phyloP scores from a whole-genome alignment of 768 basidiomycete genomes.

The Tylopilus sp. region DNA sequence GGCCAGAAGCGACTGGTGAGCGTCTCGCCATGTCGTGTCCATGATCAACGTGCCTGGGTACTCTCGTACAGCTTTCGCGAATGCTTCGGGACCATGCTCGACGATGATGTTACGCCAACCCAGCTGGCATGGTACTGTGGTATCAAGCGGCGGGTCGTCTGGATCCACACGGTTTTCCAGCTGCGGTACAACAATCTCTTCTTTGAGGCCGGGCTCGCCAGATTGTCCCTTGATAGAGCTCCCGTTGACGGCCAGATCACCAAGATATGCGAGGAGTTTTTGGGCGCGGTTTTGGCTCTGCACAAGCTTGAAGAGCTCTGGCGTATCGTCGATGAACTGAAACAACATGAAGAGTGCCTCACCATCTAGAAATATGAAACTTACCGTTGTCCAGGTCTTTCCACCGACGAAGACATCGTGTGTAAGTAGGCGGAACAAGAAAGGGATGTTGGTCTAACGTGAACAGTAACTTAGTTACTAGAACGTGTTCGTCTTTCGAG shows the following conservation, averaged over 20 bases:
- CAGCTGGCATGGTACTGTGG: slow-evolving; percentile 73
- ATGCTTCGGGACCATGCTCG: slow-evolving; percentile 95
- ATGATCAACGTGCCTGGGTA: slow-evolving; percentile 95
- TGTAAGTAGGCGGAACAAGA: slow-evolving; percentile 96
- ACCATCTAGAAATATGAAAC: slow-evolving; percentile 18
- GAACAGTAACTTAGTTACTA: background rate
- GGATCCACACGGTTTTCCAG: slow-evolving; percentile 78
- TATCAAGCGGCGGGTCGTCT: slow-evolving; percentile 70
- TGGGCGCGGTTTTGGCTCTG: slow-evolving; percentile 98
- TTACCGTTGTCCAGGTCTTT: slow-evolving; percentile 95
- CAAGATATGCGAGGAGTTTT: slow-evolving; percentile 94
- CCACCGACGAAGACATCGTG: slow-evolving; percentile 95
- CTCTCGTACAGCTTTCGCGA: slow-evolving; percentile 95
- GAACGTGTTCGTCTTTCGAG: background rate
- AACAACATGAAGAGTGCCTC: slow-evolving; percentile 7
- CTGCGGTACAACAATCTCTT: slow-evolving; percentile 80
- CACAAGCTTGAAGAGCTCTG: slow-evolving; percentile 98
- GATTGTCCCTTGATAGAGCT: slow-evolving; percentile 95
- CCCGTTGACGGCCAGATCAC: slow-evolving; percentile 97
- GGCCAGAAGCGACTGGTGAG: slow-evolving; percentile 95
- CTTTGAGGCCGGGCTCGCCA: slow-evolving; percentile 92
- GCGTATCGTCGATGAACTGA: slow-evolving; percentile 98
- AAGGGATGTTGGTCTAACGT: slow-evolving; percentile 92
- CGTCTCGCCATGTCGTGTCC: slow-evolving; percentile 99
- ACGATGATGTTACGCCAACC: slow-evolving; percentile 99